Evolutionary conservation across 164 flowering plant species (phyloP).

Genomic region (Tinospora cordifolia): DNA sequence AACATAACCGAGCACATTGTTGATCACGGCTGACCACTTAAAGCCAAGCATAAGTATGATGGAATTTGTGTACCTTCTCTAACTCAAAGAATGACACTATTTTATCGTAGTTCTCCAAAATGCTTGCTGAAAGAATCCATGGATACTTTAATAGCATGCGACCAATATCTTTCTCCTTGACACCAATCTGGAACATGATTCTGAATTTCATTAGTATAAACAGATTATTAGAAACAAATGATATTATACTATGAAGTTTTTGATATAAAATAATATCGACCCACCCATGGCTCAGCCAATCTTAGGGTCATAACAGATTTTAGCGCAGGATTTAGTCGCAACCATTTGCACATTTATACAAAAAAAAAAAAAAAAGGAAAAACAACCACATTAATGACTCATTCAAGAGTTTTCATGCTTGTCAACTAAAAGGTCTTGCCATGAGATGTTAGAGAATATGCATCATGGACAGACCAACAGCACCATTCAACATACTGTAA

Average conservation of each 20-base stretch:
- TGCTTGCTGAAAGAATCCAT: constrained; percentile 72
- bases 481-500: background rate
- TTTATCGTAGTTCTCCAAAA: constrained; percentile 52
- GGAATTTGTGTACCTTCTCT: constrained; percentile 46
- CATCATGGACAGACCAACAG: background rate
- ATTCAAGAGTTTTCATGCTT: background rate
- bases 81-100: constrained; percentile 43
- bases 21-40: background rate
- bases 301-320: background rate
- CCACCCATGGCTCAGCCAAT: background rate
- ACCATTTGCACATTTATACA: background rate
- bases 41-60: background rate
- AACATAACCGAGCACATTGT: background rate
- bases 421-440: background rate
- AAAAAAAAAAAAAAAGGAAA: too few species aligned
- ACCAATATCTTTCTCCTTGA: constrained; percentile 38
- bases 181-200: constrained; percentile 38
- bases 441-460: background rate
- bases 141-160: constrained; percentile 74
- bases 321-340: background rate
- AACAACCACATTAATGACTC: background rate
- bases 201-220: constrained; percentile 10
- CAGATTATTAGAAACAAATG: background rate
- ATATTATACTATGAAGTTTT: background rate
- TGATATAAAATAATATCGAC: background rate